Base-by-base conservation (phyloP, 306 rosid genomes). In the Cucurbita ficifolia region DNA sequence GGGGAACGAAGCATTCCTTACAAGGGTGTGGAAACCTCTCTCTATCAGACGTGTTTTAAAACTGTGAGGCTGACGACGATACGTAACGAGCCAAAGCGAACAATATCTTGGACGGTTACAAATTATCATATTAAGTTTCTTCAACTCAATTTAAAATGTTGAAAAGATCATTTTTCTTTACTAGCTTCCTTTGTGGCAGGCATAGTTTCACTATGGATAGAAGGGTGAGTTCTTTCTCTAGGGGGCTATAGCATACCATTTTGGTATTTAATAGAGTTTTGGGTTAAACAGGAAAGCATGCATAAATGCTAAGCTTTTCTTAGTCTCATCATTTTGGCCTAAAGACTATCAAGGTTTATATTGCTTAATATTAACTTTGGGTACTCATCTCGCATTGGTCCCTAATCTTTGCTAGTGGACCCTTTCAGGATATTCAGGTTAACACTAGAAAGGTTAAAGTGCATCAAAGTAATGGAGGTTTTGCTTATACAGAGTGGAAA, bases 381-480 rank as follows among this genome's bases (percentile, higher is more conserved):
- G 3, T 0, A 43, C 21, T 67, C 38, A 45, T 42, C 39, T 61
- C 57, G 35, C 29, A 5, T 71, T 49, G 60, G 61, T 71, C 33
- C 49, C 50, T 72, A 72, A 55, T 52, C 29, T 53, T 46, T 68
- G 19, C 56, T 13, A 68, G 45, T 70, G 59, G 38, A 5, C 18
- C 72, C 39, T 78, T 73, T 43, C 90, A 91, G 99, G 97, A 94
- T 81, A 80, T 74, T 11, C 96, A 85, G 84, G 88, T 94, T 78
- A 94, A 94, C 80, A 87, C 82, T 75, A 87, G 99, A 75, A 83
- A 79, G 82, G 92, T 89, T 75, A 81, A 91, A 74, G 86, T 86
- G 76, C 95, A 82, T 79, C 81, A 57, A 65, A 78, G 86, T 62
- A 70, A 81, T 73, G 98, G 98, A 6, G 48, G 49, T 40, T 90